Evolutionary conservation across 495 filamentous ascomycete species (phyloP), one percentile per base, ranked within the genome.

Genomic region (Trichoderma virens): DNA sequence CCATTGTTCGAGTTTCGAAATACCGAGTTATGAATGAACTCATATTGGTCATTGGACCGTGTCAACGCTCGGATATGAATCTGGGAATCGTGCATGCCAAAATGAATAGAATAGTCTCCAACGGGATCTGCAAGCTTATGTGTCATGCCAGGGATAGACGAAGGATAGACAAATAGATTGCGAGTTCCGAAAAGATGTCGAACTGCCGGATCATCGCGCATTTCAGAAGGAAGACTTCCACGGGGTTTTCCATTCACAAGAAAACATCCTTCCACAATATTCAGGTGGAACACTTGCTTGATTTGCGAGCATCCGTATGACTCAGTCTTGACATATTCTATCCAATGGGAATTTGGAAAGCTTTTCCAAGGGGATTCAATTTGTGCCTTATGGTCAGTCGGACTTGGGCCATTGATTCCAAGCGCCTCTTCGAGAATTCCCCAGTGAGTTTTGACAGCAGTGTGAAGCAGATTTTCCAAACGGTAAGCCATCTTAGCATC

Each of bases 41-140:
- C 82, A 77, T 2, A 79, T 61, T 8, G 74, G 27, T 18, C 41
- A 5, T 18, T 51, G 7, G 56, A 45, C 3, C 34, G 13, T 0
- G 60, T 25, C 1, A 2, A 25, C 5, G 79, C 76, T 35, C 80
- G 67, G 28, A 85, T 72, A 7, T 85, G 63, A 14, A 74, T 67
- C 2, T 68, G 30, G 0, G 66, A 67, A 13, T 72, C 65, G 9
- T 41, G 76, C 45, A 78, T 69, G 1, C 82, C 83, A 59, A 86
- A 69, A 68, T 86, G 81, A 5, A 86, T 70, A 4, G 2, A 14
- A 1, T 47, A 18, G 8, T 23, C 43, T 23, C 5, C 2, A 47
- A 47, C 1, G 1, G 8, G 7, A 20, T 8, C 18, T 3, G 18
- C 43, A 27, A 62, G 14, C 20, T 35, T 20, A 27, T 18, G 7